Base-by-base conservation (phyloP, 1,284 basidiomycete genomes). In the Malassezia cuniculi region DNA sequence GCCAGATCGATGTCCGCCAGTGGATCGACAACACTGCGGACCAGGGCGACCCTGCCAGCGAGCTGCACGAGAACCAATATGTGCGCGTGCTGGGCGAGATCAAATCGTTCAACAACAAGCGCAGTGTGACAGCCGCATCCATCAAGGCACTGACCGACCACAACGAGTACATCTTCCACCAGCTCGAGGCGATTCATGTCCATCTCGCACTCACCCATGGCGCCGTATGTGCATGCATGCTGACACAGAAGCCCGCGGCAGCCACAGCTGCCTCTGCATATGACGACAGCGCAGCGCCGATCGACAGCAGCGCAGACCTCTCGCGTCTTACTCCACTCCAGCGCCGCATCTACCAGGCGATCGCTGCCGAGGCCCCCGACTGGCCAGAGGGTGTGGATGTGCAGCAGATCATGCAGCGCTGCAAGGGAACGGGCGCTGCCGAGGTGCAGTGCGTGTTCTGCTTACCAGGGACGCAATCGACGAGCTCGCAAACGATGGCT, bases 31-130 rank as follows among this genome's bases (percentile, higher is more conserved):
- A 78, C 29, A 73, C 71, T 71, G 25, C 70, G 61, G 40, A 71
- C 73, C 47, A 76, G 77, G 42, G 71, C 8, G 40, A 39, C 10
- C 29, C 40, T 47, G 31, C 41, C 38, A 4, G 7, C 21, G 24
- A 16, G 2, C 16, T 42, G 49, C 87, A 85, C 33, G 79, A 82
- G 67, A 75, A 78, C 31, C 73, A 72, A 26, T 89, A 82, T 63
- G 79, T 90, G 26, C 78, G 83, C n/a, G 77, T 93, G 17, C 76
- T 83, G 25, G 93, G 90, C n/a, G 74, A 74, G n/a, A 69, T 95
- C 52, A 94, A 94, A 68, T 74, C 74, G 6, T 94, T 93, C 68
- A 77, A 78, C 28, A 78, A 75, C 54, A 89, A 85, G 68, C 75
- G 79, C 56, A 75, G 80, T 51, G 76, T 94, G 50, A 77, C 80